Evolutionary conservation across 257 asterid species (phyloP).

Genomic region (Fraxinus quadrangulata): DNA sequence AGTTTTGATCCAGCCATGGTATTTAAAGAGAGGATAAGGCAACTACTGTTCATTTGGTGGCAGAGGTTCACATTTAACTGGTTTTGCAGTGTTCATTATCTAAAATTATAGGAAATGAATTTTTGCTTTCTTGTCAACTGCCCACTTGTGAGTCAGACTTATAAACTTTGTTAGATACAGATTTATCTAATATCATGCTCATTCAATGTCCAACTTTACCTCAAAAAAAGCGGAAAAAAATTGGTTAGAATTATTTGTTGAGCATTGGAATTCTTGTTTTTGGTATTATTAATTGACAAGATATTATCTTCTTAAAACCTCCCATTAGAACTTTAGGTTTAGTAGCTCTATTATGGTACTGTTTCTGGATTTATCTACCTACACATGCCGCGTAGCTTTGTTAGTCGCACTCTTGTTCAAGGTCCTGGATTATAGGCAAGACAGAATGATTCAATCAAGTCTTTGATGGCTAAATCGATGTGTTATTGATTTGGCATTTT

Average conservation of each 20-base stretch:
- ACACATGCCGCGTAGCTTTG: conserved; percentile 23
- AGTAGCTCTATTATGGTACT: conserved; percentile 8
- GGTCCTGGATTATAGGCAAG: background rate
- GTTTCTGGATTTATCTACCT: background rate
- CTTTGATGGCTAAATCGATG: background rate
- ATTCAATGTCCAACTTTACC: conserved; percentile 2
- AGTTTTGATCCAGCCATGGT: conserved; percentile 50
- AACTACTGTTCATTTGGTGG: too few relatives aligned
- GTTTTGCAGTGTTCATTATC: too few relatives aligned
- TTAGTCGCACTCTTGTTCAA: background rate
- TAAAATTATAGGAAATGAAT: too few relatives aligned
- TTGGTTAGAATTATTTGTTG: conserved; percentile 9
- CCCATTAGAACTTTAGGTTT: background rate
- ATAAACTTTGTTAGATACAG: background rate
- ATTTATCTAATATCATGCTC: background rate
- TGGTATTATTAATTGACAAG: background rate
- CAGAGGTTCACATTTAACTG: too few relatives aligned
- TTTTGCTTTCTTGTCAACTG: too few relatives aligned
- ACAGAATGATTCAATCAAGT: conserved; percentile 15
- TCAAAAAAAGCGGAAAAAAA: background rate
- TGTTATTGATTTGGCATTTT: conserved; percentile 7
- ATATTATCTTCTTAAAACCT: conserved; percentile 8
- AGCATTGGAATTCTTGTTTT: background rate
- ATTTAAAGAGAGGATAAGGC: too few relatives aligned
- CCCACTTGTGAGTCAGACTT: too few relatives aligned